phyloP scores from a whole-genome alignment of 2,329 filamentous ascomycete genomes.

The Neonectria magnoliae region DNA sequence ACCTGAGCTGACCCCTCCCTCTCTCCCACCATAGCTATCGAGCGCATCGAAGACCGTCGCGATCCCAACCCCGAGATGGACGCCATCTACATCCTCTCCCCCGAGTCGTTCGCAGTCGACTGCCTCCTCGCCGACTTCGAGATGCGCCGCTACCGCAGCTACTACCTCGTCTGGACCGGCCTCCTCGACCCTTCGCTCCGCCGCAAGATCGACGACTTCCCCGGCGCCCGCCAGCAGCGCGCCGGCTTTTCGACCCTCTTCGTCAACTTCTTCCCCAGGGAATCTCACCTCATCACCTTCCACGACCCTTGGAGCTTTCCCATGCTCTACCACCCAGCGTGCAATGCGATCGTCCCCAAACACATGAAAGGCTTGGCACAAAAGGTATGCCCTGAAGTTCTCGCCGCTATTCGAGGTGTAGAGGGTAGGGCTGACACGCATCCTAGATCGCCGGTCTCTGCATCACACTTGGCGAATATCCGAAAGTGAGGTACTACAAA shows the following conservation, averaged over 20 bases:
- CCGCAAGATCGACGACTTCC: slow-evolving; percentile 78
- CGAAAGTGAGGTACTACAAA: slow-evolving; percentile 89
- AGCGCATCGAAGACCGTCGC: slow-evolving; percentile 88
- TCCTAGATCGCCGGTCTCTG: slow-evolving; percentile 70
- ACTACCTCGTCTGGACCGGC: slow-evolving; percentile 86
- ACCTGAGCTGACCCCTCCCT: slow-evolving; percentile 29
- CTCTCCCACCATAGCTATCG: slow-evolving; percentile 75
- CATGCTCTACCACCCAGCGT: slow-evolving; percentile 87
- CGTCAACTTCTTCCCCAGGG: slow-evolving; percentile 88
- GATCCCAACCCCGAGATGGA: slow-evolving; percentile 89
- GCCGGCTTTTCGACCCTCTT: slow-evolving; percentile 84
- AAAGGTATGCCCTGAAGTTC: slow-evolving; percentile 69
- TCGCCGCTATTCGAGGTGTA: background rate
- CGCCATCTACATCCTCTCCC: slow-evolving; percentile 90
- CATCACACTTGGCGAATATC: slow-evolving; percentile 92
- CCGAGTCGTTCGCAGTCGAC: slow-evolving; percentile 88
- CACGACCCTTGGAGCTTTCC: slow-evolving; percentile 97
- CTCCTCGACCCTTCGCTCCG: slow-evolving; percentile 76
- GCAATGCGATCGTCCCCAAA: slow-evolving; percentile 82
- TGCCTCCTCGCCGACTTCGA: slow-evolving; percentile 94
- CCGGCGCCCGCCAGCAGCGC: slow-evolving; percentile 76
- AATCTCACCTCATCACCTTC: slow-evolving; percentile 92
- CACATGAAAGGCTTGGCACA: slow-evolving; percentile 89
- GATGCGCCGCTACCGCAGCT: slow-evolving; percentile 79
- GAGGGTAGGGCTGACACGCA: slow-evolving; percentile 10